Base-by-base conservation (phyloP, 371 early-diverging fungal genomes). In the Haplosporangium sp. region DNA sequence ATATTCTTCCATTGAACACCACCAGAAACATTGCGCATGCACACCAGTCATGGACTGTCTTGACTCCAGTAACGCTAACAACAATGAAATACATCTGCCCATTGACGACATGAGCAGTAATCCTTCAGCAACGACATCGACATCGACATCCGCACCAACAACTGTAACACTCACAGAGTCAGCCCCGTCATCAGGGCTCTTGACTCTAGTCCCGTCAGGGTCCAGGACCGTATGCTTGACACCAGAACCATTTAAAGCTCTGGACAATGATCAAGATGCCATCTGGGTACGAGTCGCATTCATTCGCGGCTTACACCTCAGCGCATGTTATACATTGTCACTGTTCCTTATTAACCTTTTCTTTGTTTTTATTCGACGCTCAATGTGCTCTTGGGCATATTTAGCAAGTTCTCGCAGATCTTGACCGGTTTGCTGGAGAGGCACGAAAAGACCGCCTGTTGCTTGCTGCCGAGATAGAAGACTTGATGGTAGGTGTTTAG, bases 391-490 rank as follows among this genome's bases (percentile, higher is more conserved):
- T 52, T 42, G 40, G 21, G 29, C 29, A 29, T 29, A 29, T 29
- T 29, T 53, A 81, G 81, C 70, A 68, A 67, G 81, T 75, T 2
- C 61, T 75, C 8, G 60, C 63, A 20, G 69, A 67, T 55, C 64
- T 75, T 46, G 72, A 72, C 64, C 69, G 73, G 13, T 56, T 65
- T 38, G 65, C 61, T 1, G 43, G 69, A 14, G 73, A 81, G 29
- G 59, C 62, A 9, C 51, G 61, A 50, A 62, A 72, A 51, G 69
- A 71, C 29, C 74, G 74, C 13, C 59, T 60, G 8, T 57, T 81
- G 46, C 63, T 86, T 13, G 67, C 82, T 6, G 86, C 86, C 7
- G 75, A 82, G 59, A 83, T 86, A 50, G 82, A 85, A 60, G 86
- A 86, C 67, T 48, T 82, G 18, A 77, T 84, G 82, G 86, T 81